phyloP scores from a whole-genome alignment of 1,139 yeast genomes.

The Hyphopichia buzzinii region DNA sequence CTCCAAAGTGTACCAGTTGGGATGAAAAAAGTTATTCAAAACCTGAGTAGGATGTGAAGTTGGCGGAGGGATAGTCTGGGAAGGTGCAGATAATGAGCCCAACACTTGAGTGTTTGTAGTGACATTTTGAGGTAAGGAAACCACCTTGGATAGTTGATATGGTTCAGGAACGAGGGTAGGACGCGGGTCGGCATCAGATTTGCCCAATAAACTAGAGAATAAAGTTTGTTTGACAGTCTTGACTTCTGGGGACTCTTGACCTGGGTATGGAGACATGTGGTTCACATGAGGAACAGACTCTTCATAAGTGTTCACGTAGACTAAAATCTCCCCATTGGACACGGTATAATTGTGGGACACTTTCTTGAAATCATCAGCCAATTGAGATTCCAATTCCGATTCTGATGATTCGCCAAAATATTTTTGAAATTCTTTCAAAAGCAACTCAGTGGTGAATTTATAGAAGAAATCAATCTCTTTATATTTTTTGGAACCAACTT shows the following conservation, averaged over 20 bases:
- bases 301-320: slow-evolving; percentile 34
- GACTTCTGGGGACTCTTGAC: slow-evolving; percentile 22
- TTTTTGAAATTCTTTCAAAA: slow-evolving; percentile 68
- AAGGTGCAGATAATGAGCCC: slow-evolving; percentile 50
- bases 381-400: slow-evolving; percentile 20
- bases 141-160: slow-evolving; percentile 54
- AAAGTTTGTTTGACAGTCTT: slow-evolving; percentile 52
- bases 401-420: slow-evolving; percentile 22
- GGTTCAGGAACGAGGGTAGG: slow-evolving; percentile 60
- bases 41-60: slow-evolving; percentile 65
- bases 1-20: slow-evolving; percentile 82
- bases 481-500: slow-evolving; percentile 59
- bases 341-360: slow-evolving; percentile 60
- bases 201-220: slow-evolving; percentile 63
- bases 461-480: slow-evolving; percentile 63
- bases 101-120: slow-evolving; percentile 35
- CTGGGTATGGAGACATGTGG: slow-evolving; percentile 17
- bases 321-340: slow-evolving; percentile 62
- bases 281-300: slow-evolving; percentile 21
- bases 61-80: slow-evolving; percentile 52
- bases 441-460: slow-evolving; percentile 65
- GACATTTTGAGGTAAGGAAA: slow-evolving; percentile 45
- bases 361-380: slow-evolving; percentile 58
- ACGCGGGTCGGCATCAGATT: slow-evolving; percentile 67
- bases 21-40: slow-evolving; percentile 72